These are phyloP conservation scores for Globisporangium nagaii DNA, from an alignment of 352 stramenopile genomes.

Conservation along the genomic window DNA sequence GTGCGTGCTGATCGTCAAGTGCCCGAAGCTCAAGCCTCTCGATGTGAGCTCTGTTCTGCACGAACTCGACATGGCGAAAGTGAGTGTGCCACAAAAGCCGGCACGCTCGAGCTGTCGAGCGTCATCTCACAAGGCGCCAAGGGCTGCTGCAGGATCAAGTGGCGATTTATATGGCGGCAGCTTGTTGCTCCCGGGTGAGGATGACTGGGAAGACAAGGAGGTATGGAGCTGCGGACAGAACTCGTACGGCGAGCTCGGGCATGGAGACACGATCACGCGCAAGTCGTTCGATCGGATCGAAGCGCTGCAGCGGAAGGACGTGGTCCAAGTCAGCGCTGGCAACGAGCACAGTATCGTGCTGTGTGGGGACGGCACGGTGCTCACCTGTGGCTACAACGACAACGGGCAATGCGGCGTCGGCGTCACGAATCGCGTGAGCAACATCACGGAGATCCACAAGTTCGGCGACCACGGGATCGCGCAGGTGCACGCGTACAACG, in stretches of 20 bases:
- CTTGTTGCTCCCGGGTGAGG: conserved; percentile 12
- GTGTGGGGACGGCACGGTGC: conserved; percentile 64
- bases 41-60: conserved; percentile 30
- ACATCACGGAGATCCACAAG: conserved; percentile 71
- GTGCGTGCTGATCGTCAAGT: conserved; percentile 18
- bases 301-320: conserved; percentile 65
- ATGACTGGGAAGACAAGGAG: conserved; percentile 63
- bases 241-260: conserved; percentile 90
- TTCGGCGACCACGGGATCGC: conserved; percentile 38
- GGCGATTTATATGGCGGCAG: neutral
- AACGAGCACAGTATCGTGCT: conserved; percentile 92
- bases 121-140: neutral
- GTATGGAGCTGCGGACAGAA: conserved; percentile 95
- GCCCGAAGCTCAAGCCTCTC: conserved; percentile 46
- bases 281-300: conserved; percentile 82
- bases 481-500: conserved; percentile 91
- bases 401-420: conserved; percentile 92
- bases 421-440: conserved; percentile 66
- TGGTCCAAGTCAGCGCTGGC: conserved; percentile 81
- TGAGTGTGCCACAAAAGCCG: conserved; percentile 1
- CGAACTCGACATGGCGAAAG: conserved; percentile 35
- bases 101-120: neutral
- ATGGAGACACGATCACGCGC: conserved; percentile 83
- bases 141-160: neutral
- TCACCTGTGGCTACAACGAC: conserved; percentile 92